Evolutionary conservation across 495 filamentous ascomycete genomes (phyloP).

Genomic region (Umbilicaria muhlenbergii): DNA sequence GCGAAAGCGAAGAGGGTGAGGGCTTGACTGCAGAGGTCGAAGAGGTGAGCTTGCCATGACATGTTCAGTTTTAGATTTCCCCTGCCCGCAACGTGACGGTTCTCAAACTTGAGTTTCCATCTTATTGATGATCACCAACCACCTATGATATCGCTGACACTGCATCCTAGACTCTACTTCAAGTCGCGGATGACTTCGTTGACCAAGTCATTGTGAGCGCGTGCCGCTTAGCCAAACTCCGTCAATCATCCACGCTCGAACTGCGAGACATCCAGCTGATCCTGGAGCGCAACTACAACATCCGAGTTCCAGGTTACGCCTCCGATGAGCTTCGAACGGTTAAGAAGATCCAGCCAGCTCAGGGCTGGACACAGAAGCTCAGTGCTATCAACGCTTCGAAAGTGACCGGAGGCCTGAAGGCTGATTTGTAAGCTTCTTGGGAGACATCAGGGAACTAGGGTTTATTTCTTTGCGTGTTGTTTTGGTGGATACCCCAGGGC

Average conservation of each 20-base stretch:
- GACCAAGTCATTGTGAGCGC: constrained; percentile 76
- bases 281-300: constrained; percentile 94
- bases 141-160: not conserved
- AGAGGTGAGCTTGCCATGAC: constrained; percentile 46
- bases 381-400: constrained; percentile 33
- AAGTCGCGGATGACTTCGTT: constrained; percentile 86
- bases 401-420: too few species aligned
- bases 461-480: too few species aligned
- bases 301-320: constrained; percentile 87
- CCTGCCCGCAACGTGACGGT: constrained; percentile 1
- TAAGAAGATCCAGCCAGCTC: constrained; percentile 73
- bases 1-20: constrained; percentile 48
- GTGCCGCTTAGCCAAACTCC: constrained; percentile 83
- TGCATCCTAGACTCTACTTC: constrained; percentile 53
- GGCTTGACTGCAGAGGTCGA: constrained; percentile 78
- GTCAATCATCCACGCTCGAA: constrained; percentile 75
- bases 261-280: constrained; percentile 89
- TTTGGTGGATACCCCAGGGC: too few species aligned
- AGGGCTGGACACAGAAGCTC: constrained; percentile 88
- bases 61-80: not conserved
- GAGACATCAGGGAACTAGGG: too few species aligned
- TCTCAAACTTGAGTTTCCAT: not conserved
- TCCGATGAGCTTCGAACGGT: constrained; percentile 90
- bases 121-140: not conserved
- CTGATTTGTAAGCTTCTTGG: too few species aligned